Base-by-base conservation (phyloP, 78 protist genomes). In the Dictyostelium purpureum region DNA sequence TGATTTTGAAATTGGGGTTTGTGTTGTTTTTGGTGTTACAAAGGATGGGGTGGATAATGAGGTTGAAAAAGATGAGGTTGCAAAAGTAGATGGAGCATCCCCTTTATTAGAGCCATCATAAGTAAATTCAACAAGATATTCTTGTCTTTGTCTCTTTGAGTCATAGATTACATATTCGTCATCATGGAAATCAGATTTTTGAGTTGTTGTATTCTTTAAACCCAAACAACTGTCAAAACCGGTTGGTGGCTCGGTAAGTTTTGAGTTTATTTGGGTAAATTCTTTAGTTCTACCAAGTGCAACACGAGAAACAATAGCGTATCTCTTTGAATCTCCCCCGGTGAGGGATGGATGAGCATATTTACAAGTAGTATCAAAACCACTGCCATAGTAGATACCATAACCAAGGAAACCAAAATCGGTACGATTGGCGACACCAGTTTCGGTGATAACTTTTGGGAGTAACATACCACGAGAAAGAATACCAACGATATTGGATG, bases 331-430 rank as follows among this genome's bases (percentile, higher is more conserved):
- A 26, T 67, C 57, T n/a, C n/a, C n/a, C n/a, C n/a, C n/a, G 0
- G n/a, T 19, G 6, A 21, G 2, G 4, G 92, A 49, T 6, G 80
- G 83, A 47, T 45, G 66, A 24, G 96, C 73, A 43, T 94, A 94
- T 33, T 51, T 26, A 16, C n/a, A 26, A 9, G 91, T 9, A 0
- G 91, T 94, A 4, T 54, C 74, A 28, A 78, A 47, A 26, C 69
- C 28, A 70, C 79, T 90, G 42, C 75, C 87, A 65, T 57, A 94
- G 51, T 94, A 94, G 42, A 94, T 89, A 70, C 96, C 96, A 19
- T 77, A 67, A 56, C 96, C 96, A 2, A 94, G 56, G 78, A n/a
- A 73, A 45, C 96, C 96, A 57, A 65, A 67, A 71, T 94, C 85
- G 4, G 93, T 89, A 38, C 96, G 61, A 38, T n/a, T 10, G 1